Percentiles rank a stretch among this genome's conserved stretches.
Conservation (phyloP, 768 basidiomycete genomes). For the Podaxis carcinomalis region DNA sequence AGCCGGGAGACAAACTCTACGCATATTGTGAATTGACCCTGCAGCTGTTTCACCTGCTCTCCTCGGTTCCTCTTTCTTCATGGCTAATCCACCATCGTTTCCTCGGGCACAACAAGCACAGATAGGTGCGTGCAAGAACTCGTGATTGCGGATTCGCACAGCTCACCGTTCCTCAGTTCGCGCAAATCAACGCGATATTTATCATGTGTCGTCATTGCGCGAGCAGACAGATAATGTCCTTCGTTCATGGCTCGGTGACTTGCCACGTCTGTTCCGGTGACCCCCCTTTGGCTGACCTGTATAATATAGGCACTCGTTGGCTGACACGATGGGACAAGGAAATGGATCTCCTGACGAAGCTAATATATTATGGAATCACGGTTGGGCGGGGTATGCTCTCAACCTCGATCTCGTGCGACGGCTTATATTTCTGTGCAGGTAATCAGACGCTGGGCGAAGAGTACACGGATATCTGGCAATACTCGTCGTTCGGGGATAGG, state of each 20-base stretch:
- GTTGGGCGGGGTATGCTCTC: constrained; percentile 59
- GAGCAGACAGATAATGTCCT: constrained; percentile 74
- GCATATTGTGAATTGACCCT: not conserved
- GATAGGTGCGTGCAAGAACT: constrained; percentile 57
- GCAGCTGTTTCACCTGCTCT: not conserved
- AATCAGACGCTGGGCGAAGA: constrained; percentile 88
- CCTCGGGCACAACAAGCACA: constrained; percentile 82
- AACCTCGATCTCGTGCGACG: not conserved
- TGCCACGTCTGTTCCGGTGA: not conserved
- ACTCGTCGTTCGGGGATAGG: constrained; percentile 36
- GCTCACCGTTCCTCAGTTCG: constrained; percentile 49
- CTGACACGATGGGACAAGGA: constrained; percentile 79
- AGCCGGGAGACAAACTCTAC: not conserved
- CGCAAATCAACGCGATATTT: constrained; percentile 80
- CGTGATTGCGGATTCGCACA: not conserved
- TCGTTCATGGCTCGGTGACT: constrained; percentile 72
- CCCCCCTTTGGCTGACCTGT: constrained; percentile 4
- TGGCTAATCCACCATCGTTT: constrained; percentile 40
- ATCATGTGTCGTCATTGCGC: constrained; percentile 68
- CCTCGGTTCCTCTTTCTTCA: constrained; percentile 9
- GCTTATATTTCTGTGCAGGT: constrained; percentile 34
- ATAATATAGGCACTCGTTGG: constrained; percentile 66
- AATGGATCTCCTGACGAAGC: constrained; percentile 61
- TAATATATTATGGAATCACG: constrained; percentile 72
- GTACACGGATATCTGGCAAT: constrained; percentile 82